Conservation (phyloP, 345 rosid genomes). For the Moricandia moricandioides region DNA sequence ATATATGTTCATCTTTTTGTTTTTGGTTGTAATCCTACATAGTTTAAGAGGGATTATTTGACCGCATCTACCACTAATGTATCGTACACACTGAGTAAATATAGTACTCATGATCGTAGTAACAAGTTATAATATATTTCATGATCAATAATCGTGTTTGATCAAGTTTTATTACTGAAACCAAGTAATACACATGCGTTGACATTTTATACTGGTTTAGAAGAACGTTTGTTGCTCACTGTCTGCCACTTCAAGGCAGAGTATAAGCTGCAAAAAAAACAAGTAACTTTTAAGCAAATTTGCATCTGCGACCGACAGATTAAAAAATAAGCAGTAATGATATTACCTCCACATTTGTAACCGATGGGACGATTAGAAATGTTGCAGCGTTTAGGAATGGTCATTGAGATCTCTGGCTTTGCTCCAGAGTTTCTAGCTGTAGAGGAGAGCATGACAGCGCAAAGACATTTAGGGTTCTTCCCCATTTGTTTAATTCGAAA, state of each 20-base stretch:
- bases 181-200: slow-evolving; percentile 2
- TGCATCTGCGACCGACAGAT: not conserved
- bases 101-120: slow-evolving; percentile 14
- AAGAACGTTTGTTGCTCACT: slow-evolving; percentile 5
- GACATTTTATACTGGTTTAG: slow-evolving; percentile 3
- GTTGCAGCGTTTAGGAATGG: slow-evolving; percentile 91
- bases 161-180: slow-evolving; percentile 13
- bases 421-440: slow-evolving; percentile 71
- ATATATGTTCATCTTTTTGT: not conserved
- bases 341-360: slow-evolving; percentile 79
- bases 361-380: slow-evolving; percentile 72
- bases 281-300: not conserved
- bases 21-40: slow-evolving; percentile 13
- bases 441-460: slow-evolving; percentile 84
- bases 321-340: not conserved
- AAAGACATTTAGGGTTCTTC: slow-evolving; percentile 71
- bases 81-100: not conserved
- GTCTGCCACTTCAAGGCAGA: slow-evolving; percentile 44
- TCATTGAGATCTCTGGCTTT: slow-evolving; percentile 68
- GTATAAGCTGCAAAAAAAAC: slow-evolving; percentile 47
- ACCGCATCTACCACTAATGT: slow-evolving; percentile 13
- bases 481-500: slow-evolving; percentile 64
- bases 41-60: slow-evolving; percentile 1
- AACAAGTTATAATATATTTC: not conserved
- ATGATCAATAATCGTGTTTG: slow-evolving; percentile 6